Evolutionary conservation across 208 protist species (phyloP), one percentile per base, ranked within the genome.

Genomic region (Trichomonas vaginalis): DNA sequence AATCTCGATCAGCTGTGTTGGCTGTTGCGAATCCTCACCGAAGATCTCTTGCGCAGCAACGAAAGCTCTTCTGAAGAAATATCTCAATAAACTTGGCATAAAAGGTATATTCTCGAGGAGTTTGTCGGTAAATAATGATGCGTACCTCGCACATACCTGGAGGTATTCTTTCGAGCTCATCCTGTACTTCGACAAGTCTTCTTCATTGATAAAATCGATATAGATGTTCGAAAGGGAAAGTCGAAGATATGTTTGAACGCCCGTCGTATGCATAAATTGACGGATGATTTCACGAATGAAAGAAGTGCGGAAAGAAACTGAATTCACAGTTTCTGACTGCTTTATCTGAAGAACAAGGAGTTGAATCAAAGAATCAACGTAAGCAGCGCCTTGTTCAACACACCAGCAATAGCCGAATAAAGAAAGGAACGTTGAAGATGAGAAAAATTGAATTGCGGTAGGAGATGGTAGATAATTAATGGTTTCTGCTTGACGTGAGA

Each of bases 361-460:
- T 48, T 51, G 27, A 6, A 48, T 51, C 3, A 92, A 8, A 35
- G 45, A 2, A 51, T 92, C 45, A 39, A 51, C 45, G 45, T 92
- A 92, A 35, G 21, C n/a, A 51, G 45, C 40, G 39, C 27, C 40
- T 47, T 92, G 45, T 42, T 92, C 86, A 35, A 92, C 86, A 47
- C 86, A 92, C 86, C 86, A 92, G 27, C 86, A 48, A 39, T 92
- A 92, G 48, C 86, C 86, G 45, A 92, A 92, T 45, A 92, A 40
- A 48, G 86, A 92, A 15, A 45, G 45, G 14, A 92, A 39, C 27
- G 86, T 92, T 35, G 86, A 92, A 10, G 86, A 92, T 21, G 86
- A 42, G 35, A 92, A 92, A 92, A 92, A 92, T n/a, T 42, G 17
- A 9, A 92, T 48, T 56, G 86, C 15, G 12, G 42, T 49, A 35